Conservation (phyloP, 345 rosid species). For the Excoecaria cochinchinensis region DNA sequence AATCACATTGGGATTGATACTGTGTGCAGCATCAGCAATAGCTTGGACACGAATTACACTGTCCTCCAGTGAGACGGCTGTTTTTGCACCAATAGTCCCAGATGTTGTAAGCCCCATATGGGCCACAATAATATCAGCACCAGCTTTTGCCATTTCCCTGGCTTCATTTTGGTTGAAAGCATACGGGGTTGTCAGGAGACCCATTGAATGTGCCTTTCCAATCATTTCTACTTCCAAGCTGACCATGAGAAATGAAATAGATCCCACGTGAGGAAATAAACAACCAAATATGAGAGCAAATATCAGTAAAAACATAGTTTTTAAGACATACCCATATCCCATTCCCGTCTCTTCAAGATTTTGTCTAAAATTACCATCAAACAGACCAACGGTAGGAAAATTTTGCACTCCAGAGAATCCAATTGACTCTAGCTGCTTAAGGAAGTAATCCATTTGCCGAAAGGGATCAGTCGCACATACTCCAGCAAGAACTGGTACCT, state of each 20-base stretch:
- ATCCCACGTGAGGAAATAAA: conserved; percentile 1
- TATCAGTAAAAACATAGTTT: conserved; percentile 10
- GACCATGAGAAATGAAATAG: conserved; percentile 13
- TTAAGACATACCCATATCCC: conserved; percentile 76
- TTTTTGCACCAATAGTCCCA: conserved; percentile 88
- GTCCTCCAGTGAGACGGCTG: conserved; percentile 73
- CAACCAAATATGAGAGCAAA: conserved; percentile 5
- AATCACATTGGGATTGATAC: conserved; percentile 56
- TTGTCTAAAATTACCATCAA: conserved; percentile 90
- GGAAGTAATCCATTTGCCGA: conserved; percentile 78
- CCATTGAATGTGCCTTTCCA: conserved; percentile 77
- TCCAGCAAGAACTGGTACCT: conserved; percentile 91
- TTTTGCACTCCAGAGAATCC: conserved; percentile 94
- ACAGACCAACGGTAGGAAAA: conserved; percentile 94
- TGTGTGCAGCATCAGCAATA: conserved; percentile 77
- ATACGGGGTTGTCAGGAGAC: conserved; percentile 89
- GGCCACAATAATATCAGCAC: conserved; percentile 93
- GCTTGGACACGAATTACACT: conserved; percentile 75
- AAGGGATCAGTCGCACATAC: conserved; percentile 96
- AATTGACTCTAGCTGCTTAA: conserved; percentile 80
- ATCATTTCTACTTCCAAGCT: conserved; percentile 94
- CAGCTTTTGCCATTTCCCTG: conserved; percentile 83
- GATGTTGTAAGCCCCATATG: conserved; percentile 95
- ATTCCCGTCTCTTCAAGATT: conserved; percentile 98
- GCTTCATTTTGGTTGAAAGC: conserved; percentile 76